Conservation (phyloP, 129 eudicot species). For the Centaurea solstitialis region DNA sequence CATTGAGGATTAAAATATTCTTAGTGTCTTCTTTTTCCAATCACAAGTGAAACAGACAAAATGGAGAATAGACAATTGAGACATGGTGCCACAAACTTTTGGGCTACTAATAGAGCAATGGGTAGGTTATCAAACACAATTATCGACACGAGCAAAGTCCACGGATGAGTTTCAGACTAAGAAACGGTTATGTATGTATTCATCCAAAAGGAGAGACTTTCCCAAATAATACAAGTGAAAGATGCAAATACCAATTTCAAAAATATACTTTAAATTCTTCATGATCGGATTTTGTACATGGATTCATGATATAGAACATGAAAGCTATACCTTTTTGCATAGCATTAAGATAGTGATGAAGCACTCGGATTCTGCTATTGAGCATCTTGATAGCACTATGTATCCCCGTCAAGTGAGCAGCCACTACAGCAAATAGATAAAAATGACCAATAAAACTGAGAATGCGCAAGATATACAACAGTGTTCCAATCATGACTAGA, state of each 20-base stretch:
- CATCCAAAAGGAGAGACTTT: not conserved
- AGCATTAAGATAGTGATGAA: slow-evolving; percentile 81
- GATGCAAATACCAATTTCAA: not conserved
- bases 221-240: not conserved
- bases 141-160: not conserved
- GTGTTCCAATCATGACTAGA: not conserved
- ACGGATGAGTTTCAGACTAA: not conserved
- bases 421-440: slow-evolving; percentile 55
- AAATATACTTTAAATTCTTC: not conserved
- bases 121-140: not conserved
- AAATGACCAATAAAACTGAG: not conserved
- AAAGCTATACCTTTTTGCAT: slow-evolving; percentile 83
- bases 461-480: not conserved
- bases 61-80: not conserved
- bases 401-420: slow-evolving; percentile 97
- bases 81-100: not conserved
- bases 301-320: not conserved
- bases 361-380: slow-evolving; percentile 89
- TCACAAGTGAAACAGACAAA: not conserved
- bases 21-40: slow-evolving; percentile 48
- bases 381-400: slow-evolving; percentile 99
- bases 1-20: slow-evolving; percentile 9
- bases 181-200: not conserved
- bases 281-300: not conserved
- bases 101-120: not conserved